Base-by-base conservation (phyloP, 2,329 filamentous ascomycete genomes). In the Madurella mycetomatis region DNA sequence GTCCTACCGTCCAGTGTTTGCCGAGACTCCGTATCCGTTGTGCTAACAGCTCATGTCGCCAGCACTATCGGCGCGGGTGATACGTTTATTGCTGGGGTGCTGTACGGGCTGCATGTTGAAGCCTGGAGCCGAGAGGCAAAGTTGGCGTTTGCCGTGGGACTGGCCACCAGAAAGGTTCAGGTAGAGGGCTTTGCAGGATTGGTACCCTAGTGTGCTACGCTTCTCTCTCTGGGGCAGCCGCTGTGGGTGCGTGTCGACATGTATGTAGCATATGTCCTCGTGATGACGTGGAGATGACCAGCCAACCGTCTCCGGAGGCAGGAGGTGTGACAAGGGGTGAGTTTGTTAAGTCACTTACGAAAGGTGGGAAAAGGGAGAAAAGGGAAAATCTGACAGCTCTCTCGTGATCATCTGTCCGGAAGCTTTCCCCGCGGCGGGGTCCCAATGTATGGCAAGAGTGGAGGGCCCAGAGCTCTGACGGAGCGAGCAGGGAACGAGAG, bases 61-160 rank as follows among this genome's bases (percentile, higher is more conserved):
- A 88, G 86, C 66, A 78, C 85, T 5, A 79, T 90, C 57, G 87
- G 87, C 51, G 87, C 87, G 42, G 87, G 87, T 60, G 87, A 90
- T 65, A 89, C 87, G 0, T 90, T 90, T 64, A 81, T 87, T 59
- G 87, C 86, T 34, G 86, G 85, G 55, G 82, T 87, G 68, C 70
- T 90, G 47, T 88, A 84, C 69, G 77, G 74, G 37, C 68, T 88
- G 57, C 76, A 76, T 58, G 61, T 64, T 42, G 63, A 69, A 9
- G 71, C 77, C 58, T 85, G 81, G 81, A 67, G 71, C 61, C 55
- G 44, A 31, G 50, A 57, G 51, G 55, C 49, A 46, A 81, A 76
- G 63, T 65, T 87, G 56, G 67, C 64, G 39, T 87, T 87, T 69
- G 84, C 85, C 45, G 86, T 85, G 60, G 74, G 78, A 54, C 68